Evolutionary conservation across 1,284 basidiomycete species (phyloP).

Genomic region (Meira nashicola): DNA sequence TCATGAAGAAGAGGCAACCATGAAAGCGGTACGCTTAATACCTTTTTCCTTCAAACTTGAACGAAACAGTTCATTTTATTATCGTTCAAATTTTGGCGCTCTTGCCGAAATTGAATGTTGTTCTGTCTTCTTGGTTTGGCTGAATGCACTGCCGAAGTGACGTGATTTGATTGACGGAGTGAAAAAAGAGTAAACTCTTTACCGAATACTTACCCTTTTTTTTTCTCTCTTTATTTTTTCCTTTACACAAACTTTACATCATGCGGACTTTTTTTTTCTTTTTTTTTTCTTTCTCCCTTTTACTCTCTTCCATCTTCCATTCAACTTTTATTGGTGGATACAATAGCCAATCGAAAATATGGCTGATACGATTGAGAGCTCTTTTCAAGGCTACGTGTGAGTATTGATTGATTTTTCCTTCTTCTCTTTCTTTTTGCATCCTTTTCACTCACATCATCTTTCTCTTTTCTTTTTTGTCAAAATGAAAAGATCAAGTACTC

Average conservation of each 20-base stretch:
- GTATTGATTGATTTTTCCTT: not conserved
- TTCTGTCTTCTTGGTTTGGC: no score
- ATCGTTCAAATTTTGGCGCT: no score
- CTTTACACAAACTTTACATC: not conserved
- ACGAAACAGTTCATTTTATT: no score
- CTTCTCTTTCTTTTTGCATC: not conserved
- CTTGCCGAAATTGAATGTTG: no score
- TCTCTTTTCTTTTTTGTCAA: constrained; percentile 2
- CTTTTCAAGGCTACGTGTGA: constrained; percentile 22
- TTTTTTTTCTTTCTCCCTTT: not conserved
- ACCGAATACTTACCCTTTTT: not conserved
- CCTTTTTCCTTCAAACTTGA: no score
- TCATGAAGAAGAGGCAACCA: no score
- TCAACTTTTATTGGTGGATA: not conserved
- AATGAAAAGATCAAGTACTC: constrained; percentile 84
- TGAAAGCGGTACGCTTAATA: no score
- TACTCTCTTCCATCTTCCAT: not conserved
- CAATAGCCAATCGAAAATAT: not conserved
- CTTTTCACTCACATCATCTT: not conserved
- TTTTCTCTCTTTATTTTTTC: not conserved
- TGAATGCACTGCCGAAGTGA: no score
- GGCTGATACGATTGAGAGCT: constrained; percentile 5
- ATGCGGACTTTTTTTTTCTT: not conserved
- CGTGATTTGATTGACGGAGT: not conserved
- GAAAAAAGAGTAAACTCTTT: not conserved